Conservation (phyloP, 805 yeast species). For the Yamadazyma scolyti region DNA sequence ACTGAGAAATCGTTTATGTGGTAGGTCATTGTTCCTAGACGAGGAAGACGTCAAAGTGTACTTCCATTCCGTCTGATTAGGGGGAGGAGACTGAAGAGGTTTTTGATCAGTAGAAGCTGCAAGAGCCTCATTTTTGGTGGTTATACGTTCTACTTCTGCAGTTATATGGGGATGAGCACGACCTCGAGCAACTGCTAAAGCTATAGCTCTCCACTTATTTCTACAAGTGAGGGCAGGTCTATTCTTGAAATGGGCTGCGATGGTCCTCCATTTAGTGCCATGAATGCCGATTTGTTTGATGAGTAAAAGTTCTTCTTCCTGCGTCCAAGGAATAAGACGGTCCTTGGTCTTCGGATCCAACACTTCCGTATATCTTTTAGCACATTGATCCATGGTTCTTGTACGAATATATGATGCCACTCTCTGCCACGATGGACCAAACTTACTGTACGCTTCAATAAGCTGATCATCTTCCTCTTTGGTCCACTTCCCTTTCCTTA, state of each 20-base stretch:
- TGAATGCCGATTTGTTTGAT: slow-evolving; percentile 63
- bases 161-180: slow-evolving; percentile 54
- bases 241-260: slow-evolving; percentile 65
- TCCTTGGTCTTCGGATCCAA: slow-evolving; percentile 78
- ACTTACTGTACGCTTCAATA: slow-evolving; percentile 56
- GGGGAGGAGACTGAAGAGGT: not conserved
- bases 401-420: slow-evolving; percentile 75
- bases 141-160: slow-evolving; percentile 55
- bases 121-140: slow-evolving; percentile 11
- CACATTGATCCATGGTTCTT: slow-evolving; percentile 92
- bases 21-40: slow-evolving; percentile 13
- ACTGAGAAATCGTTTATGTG: slow-evolving; percentile 15
- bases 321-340: slow-evolving; percentile 74
- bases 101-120: slow-evolving; percentile 1
- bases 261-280: slow-evolving; percentile 89
- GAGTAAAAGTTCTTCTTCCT: slow-evolving; percentile 69
- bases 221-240: slow-evolving; percentile 88
- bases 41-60: slow-evolving; percentile 39
- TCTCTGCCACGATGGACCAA: slow-evolving; percentile 85
- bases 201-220: slow-evolving; percentile 87
- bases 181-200: slow-evolving; percentile 69
- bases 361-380: slow-evolving; percentile 85
- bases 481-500: slow-evolving; percentile 87
- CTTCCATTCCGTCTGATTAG: slow-evolving; percentile 53
- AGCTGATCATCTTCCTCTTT: slow-evolving; percentile 69